Percentiles rank a stretch among this genome's conserved stretches.
These are phyloP conservation scores for Aurifilum marmelostoma DNA, from an alignment of 2,329 filamentous ascomycete species.

Conservation along the genomic window DNA sequence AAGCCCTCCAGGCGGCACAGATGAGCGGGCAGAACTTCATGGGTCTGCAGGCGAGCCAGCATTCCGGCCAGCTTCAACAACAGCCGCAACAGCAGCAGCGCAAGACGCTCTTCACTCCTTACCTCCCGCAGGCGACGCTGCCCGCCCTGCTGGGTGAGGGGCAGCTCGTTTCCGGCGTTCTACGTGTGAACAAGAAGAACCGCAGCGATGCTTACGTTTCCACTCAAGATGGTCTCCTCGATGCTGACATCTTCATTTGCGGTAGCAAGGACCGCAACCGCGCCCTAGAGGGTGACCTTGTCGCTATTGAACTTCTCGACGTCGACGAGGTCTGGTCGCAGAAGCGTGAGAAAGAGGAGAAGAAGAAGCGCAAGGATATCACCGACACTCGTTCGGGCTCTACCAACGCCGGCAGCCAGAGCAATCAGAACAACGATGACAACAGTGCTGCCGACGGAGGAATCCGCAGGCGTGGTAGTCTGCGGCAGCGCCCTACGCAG, in stretches of 20 bases:
- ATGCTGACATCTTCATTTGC: constrained; percentile 99
- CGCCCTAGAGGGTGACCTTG: constrained; percentile 92
- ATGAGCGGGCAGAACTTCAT: constrained; percentile 77
- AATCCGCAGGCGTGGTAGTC: constrained; percentile 88
- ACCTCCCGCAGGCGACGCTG: constrained; percentile 90
- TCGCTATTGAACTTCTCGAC: constrained; percentile 93
- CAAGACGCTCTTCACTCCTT: constrained; percentile 98
- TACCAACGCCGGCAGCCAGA: constrained; percentile 71
- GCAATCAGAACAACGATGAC: constrained; percentile 62
- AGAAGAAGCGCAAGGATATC: constrained; percentile 99
- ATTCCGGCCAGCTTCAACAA: constrained; percentile 67
- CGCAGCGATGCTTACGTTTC: constrained; percentile 97
- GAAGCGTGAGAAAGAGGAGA: constrained; percentile 99
- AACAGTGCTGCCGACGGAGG: constrained; percentile 74
- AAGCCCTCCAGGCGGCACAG: constrained; percentile 88
- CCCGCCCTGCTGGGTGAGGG: constrained; percentile 89
- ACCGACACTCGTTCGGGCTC: constrained; percentile 84
- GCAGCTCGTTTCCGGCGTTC: constrained; percentile 92
- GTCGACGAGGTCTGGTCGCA: constrained; percentile 98
- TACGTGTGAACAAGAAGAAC: constrained; percentile 99
- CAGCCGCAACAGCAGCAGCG: constrained; percentile 87
- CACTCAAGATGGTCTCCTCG: constrained; percentile 81
- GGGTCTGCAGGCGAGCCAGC: constrained; percentile 70
- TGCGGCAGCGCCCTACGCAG: constrained; percentile 94
- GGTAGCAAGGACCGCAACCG: constrained; percentile 98